A percentile compares a stretch with the other conserved stretches of the same genome.
These are phyloP conservation scores for Skeletonema costatum DNA, from an alignment of 108 stramenopile species.

Conservation along the genomic window DNA sequence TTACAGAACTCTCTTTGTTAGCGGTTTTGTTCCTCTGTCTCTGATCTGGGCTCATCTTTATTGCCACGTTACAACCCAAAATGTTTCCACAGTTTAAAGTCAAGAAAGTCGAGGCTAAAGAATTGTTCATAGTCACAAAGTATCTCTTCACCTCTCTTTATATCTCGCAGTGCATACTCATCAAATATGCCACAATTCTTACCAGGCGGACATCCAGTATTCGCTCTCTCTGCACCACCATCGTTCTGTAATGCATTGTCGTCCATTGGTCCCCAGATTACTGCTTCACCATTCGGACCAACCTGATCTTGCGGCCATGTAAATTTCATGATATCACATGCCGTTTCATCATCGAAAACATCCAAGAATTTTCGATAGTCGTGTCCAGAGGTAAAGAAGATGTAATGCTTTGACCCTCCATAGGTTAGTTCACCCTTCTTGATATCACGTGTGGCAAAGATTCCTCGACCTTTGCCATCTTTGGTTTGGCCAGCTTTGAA, in stretches of 20 bases:
- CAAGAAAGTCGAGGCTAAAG: neutral
- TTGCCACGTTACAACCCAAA: neutral
- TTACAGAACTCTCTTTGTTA: too few relatives aligned
- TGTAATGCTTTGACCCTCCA: neutral
- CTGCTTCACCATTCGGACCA: too few relatives aligned
- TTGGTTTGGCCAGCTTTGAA: neutral
- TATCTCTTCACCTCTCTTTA: neutral
- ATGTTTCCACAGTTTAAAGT: neutral
- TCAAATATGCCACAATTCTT: neutral
- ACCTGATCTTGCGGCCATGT: too few relatives aligned
- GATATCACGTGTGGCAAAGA: slow-evolving; percentile 2
- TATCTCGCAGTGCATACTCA: slow-evolving; percentile 1
- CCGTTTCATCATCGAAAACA: neutral
- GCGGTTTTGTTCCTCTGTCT: too few relatives aligned
- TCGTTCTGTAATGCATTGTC: neutral
- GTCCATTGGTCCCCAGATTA: too few relatives aligned
- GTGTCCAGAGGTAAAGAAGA: neutral
- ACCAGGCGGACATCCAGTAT: neutral
- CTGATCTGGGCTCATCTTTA: too few relatives aligned
- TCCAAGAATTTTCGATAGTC: neutral
- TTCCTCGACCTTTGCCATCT: neutral
- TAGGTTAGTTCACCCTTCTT: neutral
- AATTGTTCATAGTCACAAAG: neutral
- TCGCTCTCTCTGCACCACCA: neutral
- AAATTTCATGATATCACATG: too few relatives aligned